Conservation (phyloP, 73 alveolate species). For the Paramecium sonneborni region DNA sequence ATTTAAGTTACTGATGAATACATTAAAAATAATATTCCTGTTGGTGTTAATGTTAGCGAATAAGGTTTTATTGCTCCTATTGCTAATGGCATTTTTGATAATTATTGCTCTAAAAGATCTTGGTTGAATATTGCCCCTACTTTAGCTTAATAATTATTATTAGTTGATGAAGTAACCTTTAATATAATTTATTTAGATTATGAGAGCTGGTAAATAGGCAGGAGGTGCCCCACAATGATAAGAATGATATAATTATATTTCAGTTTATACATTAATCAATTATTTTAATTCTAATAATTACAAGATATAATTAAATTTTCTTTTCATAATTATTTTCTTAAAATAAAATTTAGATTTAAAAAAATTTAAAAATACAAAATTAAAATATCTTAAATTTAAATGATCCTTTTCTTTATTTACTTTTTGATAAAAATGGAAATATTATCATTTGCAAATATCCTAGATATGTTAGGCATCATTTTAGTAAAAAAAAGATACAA, state of each 20-base stretch:
- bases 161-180: constrained; percentile 61
- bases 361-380: not conserved
- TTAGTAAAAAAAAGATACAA: too few relatives aligned
- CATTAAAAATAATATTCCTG: constrained; percentile 78
- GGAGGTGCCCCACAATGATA: constrained; percentile 57
- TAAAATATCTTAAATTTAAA: not conserved
- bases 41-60: constrained; percentile 83
- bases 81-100: constrained; percentile 63
- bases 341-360: not conserved
- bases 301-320: not conserved
- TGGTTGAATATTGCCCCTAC: constrained; percentile 67
- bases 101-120: constrained; percentile 60
- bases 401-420: not conserved
- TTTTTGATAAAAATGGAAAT: too few relatives aligned
- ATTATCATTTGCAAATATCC: too few relatives aligned
- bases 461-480: not conserved
- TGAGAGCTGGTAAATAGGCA: constrained; percentile 70
- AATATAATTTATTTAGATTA: constrained; percentile 34
- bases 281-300: not conserved
- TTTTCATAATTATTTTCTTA: not conserved
- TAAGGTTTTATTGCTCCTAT: constrained; percentile 64
- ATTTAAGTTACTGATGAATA: constrained; percentile 80
- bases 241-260: not conserved
- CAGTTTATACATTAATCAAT: not conserved
- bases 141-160: constrained; percentile 60